These are phyloP conservation scores for Stachybotrys chlorohalonatus DNA, from an alignment of 2,329 filamentous ascomycete genomes.

Conservation along the genomic window DNA sequence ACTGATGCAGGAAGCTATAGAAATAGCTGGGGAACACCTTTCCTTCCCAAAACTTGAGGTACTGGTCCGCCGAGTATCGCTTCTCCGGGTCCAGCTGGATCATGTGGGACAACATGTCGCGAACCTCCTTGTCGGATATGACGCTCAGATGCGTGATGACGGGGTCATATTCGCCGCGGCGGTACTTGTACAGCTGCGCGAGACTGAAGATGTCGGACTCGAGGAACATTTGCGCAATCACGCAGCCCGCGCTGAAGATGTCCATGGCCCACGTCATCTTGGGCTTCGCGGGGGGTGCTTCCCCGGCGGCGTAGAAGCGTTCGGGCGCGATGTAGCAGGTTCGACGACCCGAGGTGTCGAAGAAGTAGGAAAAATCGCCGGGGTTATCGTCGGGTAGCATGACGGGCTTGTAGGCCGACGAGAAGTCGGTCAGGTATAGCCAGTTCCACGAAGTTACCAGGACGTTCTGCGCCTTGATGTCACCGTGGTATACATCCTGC, in stretches of 20 bases:
- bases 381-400: constrained; percentile 94
- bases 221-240: constrained; percentile 92
- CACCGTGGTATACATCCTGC: constrained; percentile 85
- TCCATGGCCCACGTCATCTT: constrained; percentile 90
- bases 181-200: constrained; percentile 91
- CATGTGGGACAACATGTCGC: constrained; percentile 90
- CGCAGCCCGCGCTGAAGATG: constrained; percentile 92
- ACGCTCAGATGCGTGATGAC: constrained; percentile 70
- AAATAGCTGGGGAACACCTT: constrained; percentile 96
- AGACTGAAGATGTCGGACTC: constrained; percentile 97
- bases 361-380: constrained; percentile 95
- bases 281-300: constrained; percentile 50
- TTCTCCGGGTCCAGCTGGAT: constrained; percentile 89
- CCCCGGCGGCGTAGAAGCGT: constrained; percentile 67
- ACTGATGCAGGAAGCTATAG: constrained; percentile 93
- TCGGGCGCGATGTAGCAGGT: constrained; percentile 96
- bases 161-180: constrained; percentile 86
- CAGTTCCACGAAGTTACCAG: constrained; percentile 99
- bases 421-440: constrained; percentile 97
- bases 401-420: constrained; percentile 88
- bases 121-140: constrained; percentile 79
- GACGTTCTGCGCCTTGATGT: constrained; percentile 97
- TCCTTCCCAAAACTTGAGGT: constrained; percentile 81
- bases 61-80: constrained; percentile 87
- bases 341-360: constrained; percentile 82